Evolutionary conservation across 495 filamentous ascomycete species (phyloP), one percentile per base, ranked within the genome.

Genomic region (Tirmania nivea): DNA sequence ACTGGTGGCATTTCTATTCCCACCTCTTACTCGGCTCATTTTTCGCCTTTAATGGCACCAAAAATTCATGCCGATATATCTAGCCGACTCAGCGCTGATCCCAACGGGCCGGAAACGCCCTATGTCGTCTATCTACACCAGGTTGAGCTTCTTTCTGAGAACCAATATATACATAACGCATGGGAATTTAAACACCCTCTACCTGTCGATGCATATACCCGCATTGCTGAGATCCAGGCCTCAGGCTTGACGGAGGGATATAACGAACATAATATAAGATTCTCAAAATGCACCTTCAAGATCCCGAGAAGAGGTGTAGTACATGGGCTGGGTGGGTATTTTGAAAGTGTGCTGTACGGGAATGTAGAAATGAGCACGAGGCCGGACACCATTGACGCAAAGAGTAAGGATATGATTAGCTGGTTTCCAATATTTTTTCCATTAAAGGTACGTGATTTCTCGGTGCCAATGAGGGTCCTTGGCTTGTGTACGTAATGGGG

Each of bases 371-470:
- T 99, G 42, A 92, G 85, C 56, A 99, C 84, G 16, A 81, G 92
- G 66, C 90, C 92, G 8, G 83, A 92, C 52, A 87, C 79, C 42
- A 95, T 95, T 71, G 84, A 87, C 50, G 71, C 70, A 51, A 95
- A 96, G 75, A 94, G 86, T 68, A 79, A 81, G 59, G 83, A 86
- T 58, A 96, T 96, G 90, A 90, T 94, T 54, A 89, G 83, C 60
- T 99, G 90, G 90, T 99, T 99, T 67, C 90, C 90, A 9, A 95
- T 96, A 11, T 95, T 84, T 70, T 99, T 99, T 61, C 90, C 90
- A 8, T 65, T 99, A 10, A 94, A 94, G 79, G 89, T 92, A 73
- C 56, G 70, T 66, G n/a, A 35, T 39, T 48, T 21, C 56, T 31
- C 25, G 10, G 19, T 34, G n/a, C 90, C 90, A 8, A 65, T 99